Base-by-base conservation (phyloP, 2,329 filamentous ascomycete species). In the Arachnomyces sp. region DNA sequence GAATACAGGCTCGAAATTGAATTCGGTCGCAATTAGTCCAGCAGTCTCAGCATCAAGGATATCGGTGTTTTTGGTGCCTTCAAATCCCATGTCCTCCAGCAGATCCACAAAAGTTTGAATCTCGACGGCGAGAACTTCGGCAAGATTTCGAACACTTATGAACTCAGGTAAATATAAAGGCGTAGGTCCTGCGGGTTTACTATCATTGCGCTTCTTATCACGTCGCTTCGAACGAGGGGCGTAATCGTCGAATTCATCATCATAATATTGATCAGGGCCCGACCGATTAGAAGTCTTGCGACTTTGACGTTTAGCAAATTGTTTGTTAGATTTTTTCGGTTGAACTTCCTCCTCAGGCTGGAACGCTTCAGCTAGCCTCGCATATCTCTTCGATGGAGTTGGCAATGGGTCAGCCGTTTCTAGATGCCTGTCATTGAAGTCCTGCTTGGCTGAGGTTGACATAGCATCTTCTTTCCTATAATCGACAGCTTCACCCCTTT, bases 21-120 rank as follows among this genome's bases (percentile, higher is more conserved):
- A 96, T 59, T 98, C 90, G 63, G 86, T 80, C 3, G 88, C 88
- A 51, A 98, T 84, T 39, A 98, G 73, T 6, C 85, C 86, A 2
- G 90, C 90, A 34, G 86, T 92, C 59, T 96, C 90, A 8, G 87
- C 81, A 45, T 90, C 90, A 59, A 98, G 77, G 45, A 98, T 78
- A 55, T 90, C 88, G 52, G 90, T 87, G 38, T 81, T 75, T 11
- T 79, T 79, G 12, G 90, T 77, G 37, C 89, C 84, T 52, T 95
- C 87, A 49, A 95, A 98, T 0, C 92, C 93, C 55, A 96, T 79
- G 38, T 92, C 78, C 56, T 80, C 77, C 62, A 98, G 73, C 54
- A 88, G 86, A 12, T 58, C 52, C 9, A 93, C 67, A 52, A 98
- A 95, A 3, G 79, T 66, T 11, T 83, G 74, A 1, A 79, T 71